These are phyloP conservation scores for Botrytis porri DNA, from an alignment of 2,329 filamentous ascomycete genomes.

Conservation along the genomic window DNA sequence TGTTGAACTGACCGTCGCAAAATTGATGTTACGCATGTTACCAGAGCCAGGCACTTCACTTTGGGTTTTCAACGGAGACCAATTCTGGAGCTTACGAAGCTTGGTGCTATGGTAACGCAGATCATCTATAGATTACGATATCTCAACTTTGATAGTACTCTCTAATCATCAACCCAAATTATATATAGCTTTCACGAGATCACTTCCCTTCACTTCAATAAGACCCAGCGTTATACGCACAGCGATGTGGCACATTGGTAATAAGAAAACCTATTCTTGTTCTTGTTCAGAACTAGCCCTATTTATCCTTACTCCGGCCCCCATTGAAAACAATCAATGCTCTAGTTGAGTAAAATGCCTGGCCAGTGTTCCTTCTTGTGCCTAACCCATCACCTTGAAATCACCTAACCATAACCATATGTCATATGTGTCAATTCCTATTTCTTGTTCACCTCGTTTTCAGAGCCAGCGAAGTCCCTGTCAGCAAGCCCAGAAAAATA, in stretches of 20 bases:
- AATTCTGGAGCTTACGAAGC: no score
- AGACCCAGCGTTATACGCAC: neutral
- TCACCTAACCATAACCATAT: neutral
- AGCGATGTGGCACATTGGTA: neutral
- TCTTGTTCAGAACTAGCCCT: neutral
- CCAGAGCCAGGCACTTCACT: neutral
- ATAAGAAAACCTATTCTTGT: neutral
- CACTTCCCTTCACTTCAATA: neutral
- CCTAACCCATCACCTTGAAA: neutral
- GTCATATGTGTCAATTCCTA: neutral
- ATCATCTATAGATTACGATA: neutral
- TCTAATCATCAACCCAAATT: neutral
- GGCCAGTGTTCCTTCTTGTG: neutral
- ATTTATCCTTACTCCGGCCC: neutral
- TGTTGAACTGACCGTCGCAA: neutral
- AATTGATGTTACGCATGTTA: neutral
- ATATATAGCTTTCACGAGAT: neutral
- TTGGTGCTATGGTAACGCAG: neutral
- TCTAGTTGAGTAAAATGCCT: neutral
- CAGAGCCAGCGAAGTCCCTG: accelerated
- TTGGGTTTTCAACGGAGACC: no score
- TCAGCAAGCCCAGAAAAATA: neutral
- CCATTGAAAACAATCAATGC: neutral
- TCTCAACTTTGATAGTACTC: neutral
- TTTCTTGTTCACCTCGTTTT: neutral